A percentile compares a stretch with the other conserved stretches of the same genome.
phyloP scores from a whole-genome alignment of 169 alveolate species.

The Cryptosporidium felis region DNA sequence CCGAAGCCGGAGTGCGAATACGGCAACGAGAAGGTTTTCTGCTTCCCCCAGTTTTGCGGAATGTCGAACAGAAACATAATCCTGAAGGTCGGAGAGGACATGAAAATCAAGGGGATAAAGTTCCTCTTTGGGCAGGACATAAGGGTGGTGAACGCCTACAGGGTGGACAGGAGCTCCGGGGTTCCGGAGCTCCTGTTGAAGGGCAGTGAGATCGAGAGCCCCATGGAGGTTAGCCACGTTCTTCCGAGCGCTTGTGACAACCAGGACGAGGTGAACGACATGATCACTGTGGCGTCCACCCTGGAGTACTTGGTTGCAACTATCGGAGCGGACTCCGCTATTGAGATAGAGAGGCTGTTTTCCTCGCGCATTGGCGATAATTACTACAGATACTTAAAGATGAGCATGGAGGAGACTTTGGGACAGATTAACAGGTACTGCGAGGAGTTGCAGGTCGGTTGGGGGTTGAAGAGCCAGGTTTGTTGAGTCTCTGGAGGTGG shows the following conservation, averaged over 20 bases:
- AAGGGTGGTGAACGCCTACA: not conserved
- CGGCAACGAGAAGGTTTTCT: not conserved
- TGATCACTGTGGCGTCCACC: constrained; percentile 36
- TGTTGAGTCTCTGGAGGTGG: not conserved
- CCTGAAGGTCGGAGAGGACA: not conserved
- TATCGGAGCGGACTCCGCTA: not conserved
- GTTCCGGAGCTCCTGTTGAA: not conserved
- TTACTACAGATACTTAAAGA: constrained; percentile 13
- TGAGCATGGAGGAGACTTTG: not conserved
- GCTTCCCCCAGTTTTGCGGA: constrained; percentile 67
- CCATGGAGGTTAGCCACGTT: not conserved
- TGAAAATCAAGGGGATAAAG: not conserved
- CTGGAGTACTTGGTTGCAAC: not conserved
- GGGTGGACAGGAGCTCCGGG: no score
- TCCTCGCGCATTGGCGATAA: constrained; percentile 9
- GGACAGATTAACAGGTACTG: not conserved
- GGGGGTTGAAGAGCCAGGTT: constrained; percentile 8
- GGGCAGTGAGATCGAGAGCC: not conserved
- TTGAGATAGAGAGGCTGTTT: constrained; percentile 3
- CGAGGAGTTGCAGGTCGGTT: not conserved
- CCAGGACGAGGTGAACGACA: constrained; percentile 7
- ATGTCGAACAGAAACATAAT: constrained; percentile 38
- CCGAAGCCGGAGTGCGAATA: constrained; percentile 35
- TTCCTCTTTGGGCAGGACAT: constrained; percentile 38
- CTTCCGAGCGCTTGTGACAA: not conserved